Conservation (phyloP, 2,329 filamentous ascomycete species). For the Pyrenophora teres region DNA sequence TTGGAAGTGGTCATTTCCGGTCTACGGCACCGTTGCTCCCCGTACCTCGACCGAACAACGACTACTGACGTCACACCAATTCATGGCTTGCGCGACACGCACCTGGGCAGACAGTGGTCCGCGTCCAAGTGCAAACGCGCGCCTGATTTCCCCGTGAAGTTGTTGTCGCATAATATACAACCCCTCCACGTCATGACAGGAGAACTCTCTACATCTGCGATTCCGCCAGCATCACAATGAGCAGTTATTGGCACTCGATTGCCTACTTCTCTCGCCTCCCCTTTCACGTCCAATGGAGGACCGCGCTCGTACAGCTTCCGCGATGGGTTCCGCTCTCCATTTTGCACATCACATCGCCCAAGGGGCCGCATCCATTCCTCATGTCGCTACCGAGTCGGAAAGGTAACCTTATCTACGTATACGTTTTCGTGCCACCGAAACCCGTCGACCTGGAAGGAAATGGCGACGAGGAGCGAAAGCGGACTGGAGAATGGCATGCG, state of each 20-base stretch:
- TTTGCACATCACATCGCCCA: constrained; percentile 47
- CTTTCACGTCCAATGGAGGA: constrained; percentile 40
- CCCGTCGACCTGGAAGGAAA: constrained; percentile 36
- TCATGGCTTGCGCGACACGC: constrained; percentile 10
- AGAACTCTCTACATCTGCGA: background rate
- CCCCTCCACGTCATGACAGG: constrained; percentile 7
- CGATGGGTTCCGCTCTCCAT: constrained; percentile 45
- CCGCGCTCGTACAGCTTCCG: constrained; percentile 45
- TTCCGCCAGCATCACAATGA: constrained; percentile 29
- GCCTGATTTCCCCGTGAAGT: constrained; percentile 3
- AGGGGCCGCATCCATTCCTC: constrained; percentile 51
- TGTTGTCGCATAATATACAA: background rate
- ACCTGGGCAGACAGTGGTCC: constrained; percentile 9
- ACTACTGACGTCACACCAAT: constrained; percentile 10
- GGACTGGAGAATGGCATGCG: constrained; percentile 40
- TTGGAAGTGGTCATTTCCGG: constrained; percentile 1
- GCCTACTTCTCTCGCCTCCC: constrained; percentile 47
- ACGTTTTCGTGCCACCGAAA: constrained; percentile 49
- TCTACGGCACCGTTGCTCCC: background rate
- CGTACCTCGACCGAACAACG: background rate
- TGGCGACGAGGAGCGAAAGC: constrained; percentile 22
- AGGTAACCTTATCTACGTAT: constrained; percentile 46
- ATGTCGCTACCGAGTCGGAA: constrained; percentile 49
- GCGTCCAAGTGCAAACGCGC: constrained; percentile 1
- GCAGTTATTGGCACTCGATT: constrained; percentile 36